These are phyloP conservation scores for Fusarium succisae DNA, from an alignment of 2,329 filamentous ascomycete species.

Conservation along the genomic window DNA sequence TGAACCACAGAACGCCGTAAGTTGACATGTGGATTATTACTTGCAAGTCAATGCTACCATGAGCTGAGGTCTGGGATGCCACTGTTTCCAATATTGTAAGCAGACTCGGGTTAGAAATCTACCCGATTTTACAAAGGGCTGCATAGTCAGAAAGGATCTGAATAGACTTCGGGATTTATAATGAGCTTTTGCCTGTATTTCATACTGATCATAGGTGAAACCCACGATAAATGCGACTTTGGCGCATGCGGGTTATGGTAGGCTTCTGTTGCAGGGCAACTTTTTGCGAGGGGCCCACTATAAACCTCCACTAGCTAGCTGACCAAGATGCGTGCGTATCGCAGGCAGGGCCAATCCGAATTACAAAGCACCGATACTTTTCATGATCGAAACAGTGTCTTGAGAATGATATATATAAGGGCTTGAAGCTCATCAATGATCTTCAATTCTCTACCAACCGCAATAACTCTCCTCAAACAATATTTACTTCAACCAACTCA, in stretches of 20 bases:
- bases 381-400: background rate
- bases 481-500: background rate
- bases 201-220: background rate
- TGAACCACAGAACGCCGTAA: too few species aligned
- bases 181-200: fast-evolving
- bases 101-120: background rate
- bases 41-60: too few species aligned
- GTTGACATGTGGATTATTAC: too few species aligned
- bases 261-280: background rate
- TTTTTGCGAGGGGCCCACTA: conserved; percentile 17
- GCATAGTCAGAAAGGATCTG: too few species aligned
- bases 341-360: background rate
- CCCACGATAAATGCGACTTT: too few species aligned
- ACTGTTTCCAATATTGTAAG: too few species aligned
- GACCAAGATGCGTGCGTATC: background rate
- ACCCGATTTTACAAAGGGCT: background rate
- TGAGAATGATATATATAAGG: background rate
- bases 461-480: background rate
- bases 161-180: background rate
- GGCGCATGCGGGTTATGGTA: background rate
- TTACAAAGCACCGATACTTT: conserved; percentile 10
- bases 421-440: fast-evolving
- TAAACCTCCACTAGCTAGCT: background rate
- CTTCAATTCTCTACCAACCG: fast-evolving
- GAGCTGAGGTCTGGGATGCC: too few species aligned